These are phyloP conservation scores for Arctostaphylos glauca DNA, from an alignment of 148 eudicot species.

Conservation along the genomic window DNA sequence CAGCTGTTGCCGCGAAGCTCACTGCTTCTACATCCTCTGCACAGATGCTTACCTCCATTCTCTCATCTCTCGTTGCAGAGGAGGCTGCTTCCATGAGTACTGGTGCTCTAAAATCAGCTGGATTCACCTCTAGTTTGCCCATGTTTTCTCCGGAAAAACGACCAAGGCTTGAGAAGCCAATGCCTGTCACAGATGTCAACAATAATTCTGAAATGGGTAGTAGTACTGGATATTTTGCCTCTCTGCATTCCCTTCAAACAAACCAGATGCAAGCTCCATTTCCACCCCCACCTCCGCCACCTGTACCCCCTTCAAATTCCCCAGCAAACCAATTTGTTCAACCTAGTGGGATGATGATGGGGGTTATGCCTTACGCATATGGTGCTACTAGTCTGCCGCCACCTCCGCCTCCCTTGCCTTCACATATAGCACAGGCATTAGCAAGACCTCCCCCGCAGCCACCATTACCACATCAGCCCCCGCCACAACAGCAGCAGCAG, in stretches of 20 bases:
- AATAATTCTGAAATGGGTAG: slow-evolving; percentile 41
- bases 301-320: slow-evolving; percentile 33
- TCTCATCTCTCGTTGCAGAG: slow-evolving; percentile 92
- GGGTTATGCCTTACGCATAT: slow-evolving; percentile 58
- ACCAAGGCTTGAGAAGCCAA: slow-evolving; percentile 46
- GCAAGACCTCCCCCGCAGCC: slow-evolving; percentile 49
- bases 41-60: slow-evolving; percentile 80
- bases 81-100: slow-evolving; percentile 64
- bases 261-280: slow-evolving; percentile 38
- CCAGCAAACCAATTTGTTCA: slow-evolving; percentile 55
- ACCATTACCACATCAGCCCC: slow-evolving; percentile 33
- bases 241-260: slow-evolving; percentile 27
- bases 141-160: slow-evolving; percentile 60
- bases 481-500: slow-evolving; percentile 25
- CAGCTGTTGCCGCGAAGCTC: slow-evolving; percentile 93
- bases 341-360: slow-evolving; percentile 55
- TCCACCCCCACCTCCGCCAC: slow-evolving; percentile 48
- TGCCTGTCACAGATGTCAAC: slow-evolving; percentile 28
- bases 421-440: slow-evolving; percentile 48
- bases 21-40: slow-evolving; percentile 92
- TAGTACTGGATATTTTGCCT: slow-evolving; percentile 37
- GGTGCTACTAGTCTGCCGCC: slow-evolving; percentile 47
- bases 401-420: slow-evolving; percentile 59
- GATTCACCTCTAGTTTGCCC: slow-evolving; percentile 30
- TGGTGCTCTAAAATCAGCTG: slow-evolving; percentile 34